phyloP scores from a whole-genome alignment of 305 asterid species.

The Solanum hybrid region DNA sequence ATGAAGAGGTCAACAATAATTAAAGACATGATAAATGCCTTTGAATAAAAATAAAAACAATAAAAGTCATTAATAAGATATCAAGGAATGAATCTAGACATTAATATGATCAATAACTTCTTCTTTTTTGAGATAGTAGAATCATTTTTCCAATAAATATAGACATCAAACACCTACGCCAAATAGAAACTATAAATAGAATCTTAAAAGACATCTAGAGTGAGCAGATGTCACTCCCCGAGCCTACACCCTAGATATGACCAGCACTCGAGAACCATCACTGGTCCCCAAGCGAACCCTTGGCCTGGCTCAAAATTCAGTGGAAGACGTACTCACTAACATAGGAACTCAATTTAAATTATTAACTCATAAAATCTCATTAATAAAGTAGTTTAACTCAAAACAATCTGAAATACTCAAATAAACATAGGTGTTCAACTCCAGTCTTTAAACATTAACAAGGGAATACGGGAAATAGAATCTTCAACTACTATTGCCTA shows the following conservation, averaged over 20 bases:
- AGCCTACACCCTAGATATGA: rapidly evolving
- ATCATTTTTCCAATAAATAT: too few species aligned
- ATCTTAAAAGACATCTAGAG: neutral
- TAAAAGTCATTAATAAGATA: neutral
- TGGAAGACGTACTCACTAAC: neutral
- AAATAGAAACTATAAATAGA: neutral
- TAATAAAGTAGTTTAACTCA: neutral
- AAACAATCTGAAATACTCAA: too few species aligned
- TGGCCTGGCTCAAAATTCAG: too few species aligned
- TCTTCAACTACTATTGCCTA: too few species aligned
- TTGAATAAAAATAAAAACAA: too few species aligned
- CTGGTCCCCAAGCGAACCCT: neutral
- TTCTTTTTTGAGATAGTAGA: neutral
- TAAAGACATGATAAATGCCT: neutral
- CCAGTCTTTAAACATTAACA: neutral
- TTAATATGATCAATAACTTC: neutral
- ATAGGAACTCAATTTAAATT: neutral
- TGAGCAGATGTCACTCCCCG: neutral
- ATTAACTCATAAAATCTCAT: neutral
- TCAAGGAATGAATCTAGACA: neutral
- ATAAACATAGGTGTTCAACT: neutral
- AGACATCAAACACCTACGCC: neutral
- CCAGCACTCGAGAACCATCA: neutral
- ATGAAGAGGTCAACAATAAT: neutral
- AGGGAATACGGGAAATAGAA: neutral